A percentile compares a stretch with the other conserved stretches of the same genome.
Conservation (phyloP, 192 early-diverging fungal species). For the Pilaira anomala region DNA sequence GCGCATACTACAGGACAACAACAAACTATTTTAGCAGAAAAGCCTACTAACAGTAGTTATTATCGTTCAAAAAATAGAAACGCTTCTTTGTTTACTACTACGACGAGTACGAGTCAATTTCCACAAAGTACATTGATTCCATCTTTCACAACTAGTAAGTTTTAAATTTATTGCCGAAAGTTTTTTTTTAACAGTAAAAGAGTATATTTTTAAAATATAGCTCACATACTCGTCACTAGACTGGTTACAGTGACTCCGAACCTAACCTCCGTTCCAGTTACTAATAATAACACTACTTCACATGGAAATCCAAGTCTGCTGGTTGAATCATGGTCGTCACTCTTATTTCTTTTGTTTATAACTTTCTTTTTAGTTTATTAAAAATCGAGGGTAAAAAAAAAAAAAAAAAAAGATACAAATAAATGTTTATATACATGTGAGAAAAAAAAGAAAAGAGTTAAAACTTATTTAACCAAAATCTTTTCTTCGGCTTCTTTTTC, state of each 20-base stretch:
- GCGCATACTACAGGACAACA: too few species aligned
- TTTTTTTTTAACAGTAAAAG: not conserved
- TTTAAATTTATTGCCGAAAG: slow-evolving; percentile 44
- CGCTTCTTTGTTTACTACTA: too few species aligned
- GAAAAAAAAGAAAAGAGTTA: too few species aligned
- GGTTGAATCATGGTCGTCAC: too few species aligned
- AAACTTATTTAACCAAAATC: slow-evolving; percentile 18
- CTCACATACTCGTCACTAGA: slow-evolving; percentile 8
- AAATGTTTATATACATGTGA: not conserved
- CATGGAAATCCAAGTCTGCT: too few species aligned
- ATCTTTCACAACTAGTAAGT: slow-evolving; percentile 76
- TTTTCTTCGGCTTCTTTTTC: slow-evolving; percentile 64
- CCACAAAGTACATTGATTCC: slow-evolving; percentile 77
- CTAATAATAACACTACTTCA: too few species aligned
- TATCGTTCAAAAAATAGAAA: too few species aligned
- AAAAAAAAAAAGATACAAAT: not conserved
- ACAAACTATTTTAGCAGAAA: too few species aligned
- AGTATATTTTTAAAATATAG: not conserved
- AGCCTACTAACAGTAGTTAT: too few species aligned
- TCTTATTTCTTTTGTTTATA: too few species aligned
- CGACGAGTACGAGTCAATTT: slow-evolving; percentile 48
- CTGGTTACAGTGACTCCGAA: slow-evolving; percentile 4
- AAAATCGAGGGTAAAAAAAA: not conserved
- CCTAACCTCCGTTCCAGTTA: too few species aligned
- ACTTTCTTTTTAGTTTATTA: too few species aligned